phyloP scores from a whole-genome alignment of 1,284 basidiomycete genomes.

The Boletus albobrunnescens region DNA sequence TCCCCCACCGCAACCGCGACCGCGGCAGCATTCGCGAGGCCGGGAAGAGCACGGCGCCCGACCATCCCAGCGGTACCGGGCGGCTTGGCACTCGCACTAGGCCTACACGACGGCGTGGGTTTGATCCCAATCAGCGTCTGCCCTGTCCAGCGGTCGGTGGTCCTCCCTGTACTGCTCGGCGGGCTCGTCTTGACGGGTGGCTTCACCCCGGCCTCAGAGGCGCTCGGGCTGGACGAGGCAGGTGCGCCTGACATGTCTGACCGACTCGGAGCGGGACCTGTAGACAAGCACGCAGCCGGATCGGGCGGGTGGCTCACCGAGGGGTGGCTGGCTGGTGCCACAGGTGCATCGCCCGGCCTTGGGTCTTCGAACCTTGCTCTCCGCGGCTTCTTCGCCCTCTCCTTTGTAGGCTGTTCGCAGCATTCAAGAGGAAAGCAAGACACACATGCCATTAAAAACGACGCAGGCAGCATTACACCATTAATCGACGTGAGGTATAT shows the following conservation, averaged over 20 bases:
- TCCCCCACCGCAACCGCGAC: neutral
- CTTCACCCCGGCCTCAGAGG: neutral
- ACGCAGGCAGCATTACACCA: slow-evolving; percentile 29
- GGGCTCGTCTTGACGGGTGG: slow-evolving; percentile 6
- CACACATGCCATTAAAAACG: slow-evolving; percentile 30
- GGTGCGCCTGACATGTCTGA: slow-evolving; percentile 1
- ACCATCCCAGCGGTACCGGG: slow-evolving; percentile 21
- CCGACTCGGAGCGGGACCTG: slow-evolving; percentile 3
- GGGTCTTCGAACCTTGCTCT: slow-evolving; percentile 39
- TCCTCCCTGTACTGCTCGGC: slow-evolving; percentile 7
- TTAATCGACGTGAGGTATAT: slow-evolving; percentile 33
- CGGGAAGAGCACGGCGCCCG: slow-evolving; percentile 40
- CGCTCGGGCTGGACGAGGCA: neutral
- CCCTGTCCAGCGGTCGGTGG: slow-evolving; percentile 34
- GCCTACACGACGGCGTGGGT: slow-evolving; percentile 8
- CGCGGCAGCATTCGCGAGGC: slow-evolving; percentile 24
- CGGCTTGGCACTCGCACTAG: slow-evolving; percentile 8
- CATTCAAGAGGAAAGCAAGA: slow-evolving; percentile 27
- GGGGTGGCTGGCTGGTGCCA: too few relatives aligned
- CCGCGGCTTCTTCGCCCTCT: slow-evolving; percentile 59
- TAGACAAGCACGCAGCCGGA: neutral
- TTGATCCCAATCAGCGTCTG: slow-evolving; percentile 35
- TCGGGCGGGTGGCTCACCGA: slow-evolving; percentile 1
- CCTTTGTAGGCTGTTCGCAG: slow-evolving; percentile 66
- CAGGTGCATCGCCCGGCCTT: neutral